These are phyloP conservation scores for Aphanocladium album DNA, from an alignment of 2,329 filamentous ascomycete species.

Conservation along the genomic window DNA sequence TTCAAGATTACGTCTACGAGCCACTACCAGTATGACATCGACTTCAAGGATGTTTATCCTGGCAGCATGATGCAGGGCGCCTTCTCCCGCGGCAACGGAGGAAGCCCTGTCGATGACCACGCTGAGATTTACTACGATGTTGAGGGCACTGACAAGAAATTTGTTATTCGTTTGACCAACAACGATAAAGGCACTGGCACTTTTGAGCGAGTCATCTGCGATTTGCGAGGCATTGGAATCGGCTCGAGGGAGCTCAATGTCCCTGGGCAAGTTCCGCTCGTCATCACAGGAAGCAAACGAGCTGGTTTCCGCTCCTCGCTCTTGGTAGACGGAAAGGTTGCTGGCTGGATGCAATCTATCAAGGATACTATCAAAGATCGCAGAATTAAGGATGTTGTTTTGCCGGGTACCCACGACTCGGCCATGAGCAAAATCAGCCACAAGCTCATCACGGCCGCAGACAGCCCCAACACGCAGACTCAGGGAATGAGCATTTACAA, in stretches of 20 bases:
- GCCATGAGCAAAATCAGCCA: slow-evolving; percentile 39
- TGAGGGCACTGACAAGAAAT: slow-evolving; percentile 24
- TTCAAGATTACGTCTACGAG: slow-evolving; percentile 22
- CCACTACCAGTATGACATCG: slow-evolving; percentile 25
- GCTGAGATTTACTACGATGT: slow-evolving; percentile 28
- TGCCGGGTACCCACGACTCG: slow-evolving; percentile 44
- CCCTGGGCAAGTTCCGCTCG: slow-evolving; percentile 26
- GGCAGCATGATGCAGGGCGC: too few species aligned
- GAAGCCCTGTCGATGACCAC: slow-evolving; percentile 20
- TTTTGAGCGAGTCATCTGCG: slow-evolving; percentile 19
- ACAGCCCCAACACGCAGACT: slow-evolving; percentile 36
- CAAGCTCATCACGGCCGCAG: slow-evolving; percentile 31
- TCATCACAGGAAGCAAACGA: slow-evolving; percentile 28
- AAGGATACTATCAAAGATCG: slow-evolving; percentile 29
- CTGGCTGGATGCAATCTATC: slow-evolving; percentile 28
- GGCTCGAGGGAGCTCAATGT: slow-evolving; percentile 27
- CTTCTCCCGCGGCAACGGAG: too few species aligned
- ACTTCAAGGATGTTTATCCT: slow-evolving; percentile 27
- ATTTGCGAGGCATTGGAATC: slow-evolving; percentile 25
- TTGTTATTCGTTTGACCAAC: slow-evolving; percentile 24
- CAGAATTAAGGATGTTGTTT: slow-evolving; percentile 37
- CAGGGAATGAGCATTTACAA: slow-evolving; percentile 39
- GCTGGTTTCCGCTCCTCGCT: slow-evolving; percentile 28
- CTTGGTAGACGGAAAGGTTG: slow-evolving; percentile 15
- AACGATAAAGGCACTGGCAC: slow-evolving; percentile 20